These are phyloP conservation scores for Micromonas pusilla DNA, from an alignment of 139 green algal species.

Conservation along the genomic window DNA sequence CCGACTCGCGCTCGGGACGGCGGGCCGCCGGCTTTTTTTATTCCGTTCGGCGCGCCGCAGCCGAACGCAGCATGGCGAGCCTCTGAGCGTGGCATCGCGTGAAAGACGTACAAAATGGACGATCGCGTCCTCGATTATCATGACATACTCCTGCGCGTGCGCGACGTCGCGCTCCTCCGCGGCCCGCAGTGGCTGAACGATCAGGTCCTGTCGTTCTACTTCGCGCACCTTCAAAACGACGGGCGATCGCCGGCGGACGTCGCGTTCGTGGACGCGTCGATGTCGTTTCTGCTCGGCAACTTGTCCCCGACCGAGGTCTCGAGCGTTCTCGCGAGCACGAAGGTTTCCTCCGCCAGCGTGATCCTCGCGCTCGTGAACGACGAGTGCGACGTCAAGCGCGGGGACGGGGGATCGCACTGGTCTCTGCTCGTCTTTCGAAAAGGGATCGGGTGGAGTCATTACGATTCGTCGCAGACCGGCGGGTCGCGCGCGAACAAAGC, in stretches of 20 bases:
- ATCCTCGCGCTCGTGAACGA: no score
- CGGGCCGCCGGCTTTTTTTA: no score
- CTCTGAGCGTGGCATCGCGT: no score
- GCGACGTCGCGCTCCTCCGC: conserved; percentile 45
- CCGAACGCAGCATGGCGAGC: not conserved
- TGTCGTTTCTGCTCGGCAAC: conserved; percentile 38
- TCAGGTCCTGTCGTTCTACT: conserved; percentile 37
- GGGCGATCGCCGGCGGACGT: not conserved
- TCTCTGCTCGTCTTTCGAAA: no score
- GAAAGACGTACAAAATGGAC: no score
- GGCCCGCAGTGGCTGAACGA: conserved; percentile 61
- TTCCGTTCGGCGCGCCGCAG: no score
- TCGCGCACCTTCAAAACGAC: conserved; percentile 36
- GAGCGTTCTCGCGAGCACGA: no score
- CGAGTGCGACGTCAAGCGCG: not conserved
- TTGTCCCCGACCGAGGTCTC: conserved; percentile 1
- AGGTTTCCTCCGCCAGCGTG: no score
- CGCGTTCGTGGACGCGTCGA: conserved; percentile 26
- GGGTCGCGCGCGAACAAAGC: no score
- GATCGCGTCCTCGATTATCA: conserved; percentile 48
- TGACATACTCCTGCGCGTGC: conserved; percentile 48
- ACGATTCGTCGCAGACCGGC: no score
- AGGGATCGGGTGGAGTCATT: no score
- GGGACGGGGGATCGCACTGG: not conserved
- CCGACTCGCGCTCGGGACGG: no score